Evolutionary conservation across 176 grass and related monocot species (phyloP), one percentile per base, ranked within the genome.

Genomic region (Carex pumila): DNA sequence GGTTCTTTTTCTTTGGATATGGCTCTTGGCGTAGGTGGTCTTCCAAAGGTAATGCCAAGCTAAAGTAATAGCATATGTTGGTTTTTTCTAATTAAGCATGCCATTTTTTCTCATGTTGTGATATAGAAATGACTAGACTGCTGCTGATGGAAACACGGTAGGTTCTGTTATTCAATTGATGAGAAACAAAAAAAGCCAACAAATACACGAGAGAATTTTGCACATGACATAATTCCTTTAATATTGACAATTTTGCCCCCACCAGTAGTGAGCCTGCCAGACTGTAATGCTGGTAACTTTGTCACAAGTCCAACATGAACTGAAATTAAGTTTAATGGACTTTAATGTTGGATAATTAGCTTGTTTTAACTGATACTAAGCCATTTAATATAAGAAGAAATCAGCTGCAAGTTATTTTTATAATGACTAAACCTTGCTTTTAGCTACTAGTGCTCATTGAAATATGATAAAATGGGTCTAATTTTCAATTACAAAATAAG

Each of bases 1-100:
- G 96, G 96, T 3, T 98, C 96, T 37, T 93, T 98, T 19, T 79
- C 89, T 80, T 89, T 98, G 82, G 93, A 98, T 90, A 65, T 95
- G 89, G 96, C 96, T 79, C 81, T 98, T 17, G 93, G 93, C 31
- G 87, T 86, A 49, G 96, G 96, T 69, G 96, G 96, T 22, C 88
- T 98, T 85, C 96, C 96, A 76, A 98, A 98, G 91, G 96, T 98
- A 89, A 34, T n/a, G 61, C 11, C 6, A 76, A 54, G 72, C 11
- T 13, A 55, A 74, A n/a, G 10, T 49, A 76, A 54, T 76, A 17
- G 12, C 49, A 53, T 76, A 55, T 32, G 72, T 31, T 55, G 49
- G 22, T 55, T 25, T 30, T 76, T 19, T 12, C 72, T 55, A 76
- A 18, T 76, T 54, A 55, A 22, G 30, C 4, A 76, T 17, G 12